A percentile compares a stretch with the other conserved stretches of the same genome.
These are phyloP conservation scores for Jackrogersella multiformis DNA, from an alignment of 495 filamentous ascomycete genomes.

Conservation along the genomic window DNA sequence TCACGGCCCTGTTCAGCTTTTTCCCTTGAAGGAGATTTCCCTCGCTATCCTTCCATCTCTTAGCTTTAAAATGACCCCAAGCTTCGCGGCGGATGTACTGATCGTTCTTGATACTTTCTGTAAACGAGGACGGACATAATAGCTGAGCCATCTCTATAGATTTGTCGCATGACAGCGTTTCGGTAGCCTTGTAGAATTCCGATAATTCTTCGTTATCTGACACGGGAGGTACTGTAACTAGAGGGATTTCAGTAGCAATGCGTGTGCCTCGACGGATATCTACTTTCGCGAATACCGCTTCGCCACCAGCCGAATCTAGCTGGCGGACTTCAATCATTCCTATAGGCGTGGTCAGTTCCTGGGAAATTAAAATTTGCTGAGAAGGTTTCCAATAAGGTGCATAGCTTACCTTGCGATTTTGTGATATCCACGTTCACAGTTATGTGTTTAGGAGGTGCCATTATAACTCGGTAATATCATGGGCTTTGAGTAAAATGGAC, in stretches of 20 bases:
- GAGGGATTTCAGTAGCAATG: slow-evolving; percentile 21
- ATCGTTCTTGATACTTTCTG: not conserved
- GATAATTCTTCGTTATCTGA: slow-evolving; percentile 15
- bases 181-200: slow-evolving; percentile 5
- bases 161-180: not conserved
- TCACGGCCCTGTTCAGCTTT: slow-evolving; percentile 8
- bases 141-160: slow-evolving; percentile 4
- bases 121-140: not conserved
- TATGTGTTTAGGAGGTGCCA: not conserved
- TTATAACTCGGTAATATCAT: not conserved
- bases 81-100: not conserved
- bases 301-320: not conserved
- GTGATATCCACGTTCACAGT: not conserved
- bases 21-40: slow-evolving; percentile 11
- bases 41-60: slow-evolving; percentile 17
- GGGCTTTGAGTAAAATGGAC: not conserved
- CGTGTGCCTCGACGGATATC: slow-evolving; percentile 32
- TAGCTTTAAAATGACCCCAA: slow-evolving; percentile 16
- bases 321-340: slow-evolving; percentile 25
- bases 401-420: slow-evolving; percentile 3
- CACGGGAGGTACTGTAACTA: slow-evolving; percentile 18
- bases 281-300: slow-evolving; percentile 21
- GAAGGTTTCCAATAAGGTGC: not conserved
- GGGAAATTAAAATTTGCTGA: not conserved
- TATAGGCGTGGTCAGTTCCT: not conserved